Base-by-base conservation (phyloP, 2,329 filamentous ascomycete genomes). In the Rugonectria rugulosa region DNA sequence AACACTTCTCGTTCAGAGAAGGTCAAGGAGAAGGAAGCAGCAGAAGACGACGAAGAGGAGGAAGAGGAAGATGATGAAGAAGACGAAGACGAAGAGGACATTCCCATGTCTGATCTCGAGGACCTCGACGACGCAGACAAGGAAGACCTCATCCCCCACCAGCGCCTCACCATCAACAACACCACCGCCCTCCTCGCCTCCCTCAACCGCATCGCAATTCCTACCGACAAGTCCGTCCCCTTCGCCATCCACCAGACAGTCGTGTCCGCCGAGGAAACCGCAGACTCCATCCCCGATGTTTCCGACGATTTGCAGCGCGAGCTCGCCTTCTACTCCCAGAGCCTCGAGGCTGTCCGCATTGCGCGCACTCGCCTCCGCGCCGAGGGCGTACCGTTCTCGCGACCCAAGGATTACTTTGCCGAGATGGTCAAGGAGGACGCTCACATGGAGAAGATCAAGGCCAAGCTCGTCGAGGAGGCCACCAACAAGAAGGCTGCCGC, bases 351-450 rank as follows among this genome's bases (percentile, higher is more conserved):
- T 1, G 92, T 89, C 4, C 85, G 88, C 62, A 78, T 85, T 57
- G 95, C 86, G 3, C 89, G 94, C 52, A 74, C 79, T n/a, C 79
- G 88, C 59, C 82, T 99, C 20, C 89, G 90, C 70, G 88, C 89
- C 61, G 94, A 97, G 74, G 89, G 89, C 8, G 83, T 94, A 1
- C 85, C 90, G 6, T 99, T 99, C 77, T 89, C 91, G 23, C 85
- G 95, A 9, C 95, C 95, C 4, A 88, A 86, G 52, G 95, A 99
- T 77, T 99, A 96, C 79, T 99, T 99, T 68, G 95, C 95, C 38
- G 95, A 99, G 81, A 99, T 98, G 93, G 88, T 97, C 69, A 98
- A 98, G 85, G 91, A 89, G 69, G 95, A 99, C 72, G 94, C 96
- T 68, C 95, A 97, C 75, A 99, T 99, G 95, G 91, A 91, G 72